Evolutionary conservation across 495 filamentous ascomycete genomes (phyloP).

Genomic region (Trichoderma orchidacearum): DNA sequence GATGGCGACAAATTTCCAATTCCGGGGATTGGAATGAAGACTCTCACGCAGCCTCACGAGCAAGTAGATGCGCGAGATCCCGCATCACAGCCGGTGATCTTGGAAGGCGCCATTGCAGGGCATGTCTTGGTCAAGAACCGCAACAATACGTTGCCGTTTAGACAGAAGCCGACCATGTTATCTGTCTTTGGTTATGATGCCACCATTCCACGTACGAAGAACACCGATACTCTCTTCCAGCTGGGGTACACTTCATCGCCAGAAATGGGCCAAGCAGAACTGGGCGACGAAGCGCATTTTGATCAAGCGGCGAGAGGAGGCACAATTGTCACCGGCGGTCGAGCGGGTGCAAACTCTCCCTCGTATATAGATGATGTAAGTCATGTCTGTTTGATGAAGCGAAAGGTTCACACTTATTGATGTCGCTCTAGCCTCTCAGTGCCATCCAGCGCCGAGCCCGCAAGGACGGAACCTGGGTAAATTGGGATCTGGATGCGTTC

Average conservation of each 20-base stretch:
- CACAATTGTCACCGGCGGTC: slow-evolving; percentile 43
- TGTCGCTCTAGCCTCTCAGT: slow-evolving; percentile 34
- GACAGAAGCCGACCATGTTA: slow-evolving; percentile 28
- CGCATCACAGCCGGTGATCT: slow-evolving; percentile 20
- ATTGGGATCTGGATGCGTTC: slow-evolving; percentile 31
- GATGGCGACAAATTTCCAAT: slow-evolving; percentile 35
- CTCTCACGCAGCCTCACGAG: slow-evolving; percentile 40
- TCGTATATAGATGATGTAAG: slow-evolving; percentile 22
- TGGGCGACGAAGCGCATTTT: slow-evolving; percentile 14
- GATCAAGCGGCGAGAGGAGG: slow-evolving; percentile 24
- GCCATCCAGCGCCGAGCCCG: slow-evolving; percentile 40
- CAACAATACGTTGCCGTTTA: slow-evolving; percentile 40
- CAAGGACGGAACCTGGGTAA: slow-evolving; percentile 39
- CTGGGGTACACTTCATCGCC: slow-evolving; percentile 16
- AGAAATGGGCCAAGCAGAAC: slow-evolving; percentile 16
- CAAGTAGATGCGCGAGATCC: slow-evolving; percentile 34
- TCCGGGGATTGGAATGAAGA: slow-evolving; percentile 28
- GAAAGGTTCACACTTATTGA: background rate
- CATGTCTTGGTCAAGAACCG: slow-evolving; percentile 53
- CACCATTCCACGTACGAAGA: slow-evolving; percentile 17
- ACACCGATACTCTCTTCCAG: slow-evolving; percentile 16
- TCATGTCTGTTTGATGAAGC: too few relatives aligned
- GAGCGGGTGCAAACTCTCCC: slow-evolving; percentile 44
- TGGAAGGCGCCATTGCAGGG: slow-evolving; percentile 36
- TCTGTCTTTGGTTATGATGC: slow-evolving; percentile 41